Conservation (phyloP, 257 asterid species). For the Mitragyna speciosa region DNA sequence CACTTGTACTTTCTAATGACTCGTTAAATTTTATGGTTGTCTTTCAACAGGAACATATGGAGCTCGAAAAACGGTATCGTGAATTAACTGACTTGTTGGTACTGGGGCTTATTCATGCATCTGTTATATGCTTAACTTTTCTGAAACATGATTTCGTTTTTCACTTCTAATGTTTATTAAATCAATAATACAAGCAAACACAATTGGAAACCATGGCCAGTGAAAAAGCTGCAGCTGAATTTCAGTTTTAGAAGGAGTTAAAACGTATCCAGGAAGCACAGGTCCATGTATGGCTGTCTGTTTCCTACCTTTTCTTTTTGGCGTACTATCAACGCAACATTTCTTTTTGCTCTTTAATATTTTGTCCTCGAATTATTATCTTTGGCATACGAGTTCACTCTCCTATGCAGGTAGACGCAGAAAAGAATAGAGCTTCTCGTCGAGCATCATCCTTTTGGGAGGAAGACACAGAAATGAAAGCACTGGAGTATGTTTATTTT, state of each 20-base stretch:
- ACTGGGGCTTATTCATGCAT: conserved; percentile 16
- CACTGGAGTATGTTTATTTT: conserved; percentile 74
- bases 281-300: conserved; percentile 44
- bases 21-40: conserved; percentile 19
- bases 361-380: background rate
- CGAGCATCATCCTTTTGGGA: conserved; percentile 95
- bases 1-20: background rate
- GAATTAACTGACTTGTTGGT: conserved; percentile 98
- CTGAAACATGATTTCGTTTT: background rate
- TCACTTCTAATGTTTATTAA: conserved; percentile 23
- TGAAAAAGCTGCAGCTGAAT: conserved; percentile 98
- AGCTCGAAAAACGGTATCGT: conserved; percentile 97
- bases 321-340: background rate
- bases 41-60: conserved; percentile 87
- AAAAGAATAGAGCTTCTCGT: conserved; percentile 76
- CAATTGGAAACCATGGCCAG: conserved; percentile 97
- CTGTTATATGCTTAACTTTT: conserved; percentile 15
- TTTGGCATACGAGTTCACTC: conserved; percentile 3
- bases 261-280: conserved; percentile 83
- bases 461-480: conserved; percentile 88
- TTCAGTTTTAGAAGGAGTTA: conserved; percentile 96
- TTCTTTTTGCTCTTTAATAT: background rate
- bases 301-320: conserved; percentile 10
- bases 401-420: conserved; percentile 75
- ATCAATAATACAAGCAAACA: conserved; percentile 97